Percentiles rank a stretch among this genome's conserved stretches.
Evolutionary conservation across 2,329 filamentous ascomycete species (phyloP).

Genomic region (Pseudogymnoascus sp.): DNA sequence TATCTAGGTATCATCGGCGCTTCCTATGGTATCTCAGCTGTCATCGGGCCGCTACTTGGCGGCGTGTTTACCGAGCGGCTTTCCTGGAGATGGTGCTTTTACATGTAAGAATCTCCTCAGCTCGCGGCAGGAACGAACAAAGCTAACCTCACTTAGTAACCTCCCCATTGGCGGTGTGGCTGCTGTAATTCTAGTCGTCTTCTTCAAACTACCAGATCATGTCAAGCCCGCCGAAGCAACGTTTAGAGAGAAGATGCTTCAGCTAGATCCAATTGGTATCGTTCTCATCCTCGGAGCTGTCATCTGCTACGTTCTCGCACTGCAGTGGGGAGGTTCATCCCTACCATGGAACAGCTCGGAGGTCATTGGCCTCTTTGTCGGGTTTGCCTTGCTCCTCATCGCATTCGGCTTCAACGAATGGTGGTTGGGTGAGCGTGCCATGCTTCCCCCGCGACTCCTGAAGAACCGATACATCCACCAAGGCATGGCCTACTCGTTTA

Average conservation of each 20-base stretch:
- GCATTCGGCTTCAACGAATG: conserved; percentile 34
- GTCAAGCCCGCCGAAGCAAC: conserved; percentile 33
- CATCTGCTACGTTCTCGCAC: conserved; percentile 38
- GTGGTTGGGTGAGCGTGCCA: conserved; percentile 40
- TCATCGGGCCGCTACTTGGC: conserved; percentile 31
- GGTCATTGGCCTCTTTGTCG: conserved; percentile 39
- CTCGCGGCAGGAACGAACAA: background rate
- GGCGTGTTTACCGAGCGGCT: conserved; percentile 33
- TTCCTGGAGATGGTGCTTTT: conserved; percentile 33
- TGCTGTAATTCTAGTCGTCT: conserved; percentile 33
- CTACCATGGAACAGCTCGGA: conserved; percentile 36
- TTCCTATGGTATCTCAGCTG: conserved; percentile 24
- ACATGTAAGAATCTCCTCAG: conserved; percentile 25
- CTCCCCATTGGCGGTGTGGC: conserved; percentile 36
- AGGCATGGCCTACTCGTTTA: conserved; percentile 35
- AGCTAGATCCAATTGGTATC: conserved; percentile 42
- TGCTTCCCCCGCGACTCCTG: conserved; percentile 42
- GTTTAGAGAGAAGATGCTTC: conserved; percentile 38
- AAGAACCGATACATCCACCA: conserved; percentile 37
- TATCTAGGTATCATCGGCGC: conserved; percentile 28
- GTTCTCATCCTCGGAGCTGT: conserved; percentile 38
- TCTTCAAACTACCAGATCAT: conserved; percentile 36
- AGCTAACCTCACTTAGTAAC: conserved; percentile 28
- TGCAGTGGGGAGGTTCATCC: conserved; percentile 41
- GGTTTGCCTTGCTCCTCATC: conserved; percentile 27